Percentiles rank a stretch among this genome's conserved stretches.
phyloP scores from a whole-genome alignment of 352 stramenopile genomes.

The Globisporangium cylindrosporum region DNA sequence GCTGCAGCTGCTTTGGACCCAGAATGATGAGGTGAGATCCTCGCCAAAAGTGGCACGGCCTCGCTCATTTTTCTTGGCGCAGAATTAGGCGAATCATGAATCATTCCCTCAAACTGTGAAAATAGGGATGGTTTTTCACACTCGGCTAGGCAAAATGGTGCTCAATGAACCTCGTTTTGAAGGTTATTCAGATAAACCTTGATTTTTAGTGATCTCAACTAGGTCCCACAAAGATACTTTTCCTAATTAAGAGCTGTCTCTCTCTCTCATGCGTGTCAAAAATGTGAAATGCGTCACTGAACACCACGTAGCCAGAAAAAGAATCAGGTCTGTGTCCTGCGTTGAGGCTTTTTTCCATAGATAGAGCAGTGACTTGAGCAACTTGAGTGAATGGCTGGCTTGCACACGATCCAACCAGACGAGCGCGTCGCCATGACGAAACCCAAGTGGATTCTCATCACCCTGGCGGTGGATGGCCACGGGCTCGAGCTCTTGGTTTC shows the following conservation, averaged over 20 bases:
- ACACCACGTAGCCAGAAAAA: not conserved
- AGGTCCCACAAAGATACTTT: not conserved
- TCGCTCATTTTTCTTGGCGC: not conserved
- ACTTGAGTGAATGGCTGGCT: not conserved
- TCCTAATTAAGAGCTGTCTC: not conserved
- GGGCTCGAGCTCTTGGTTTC: too few relatives aligned
- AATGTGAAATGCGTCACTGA: not conserved
- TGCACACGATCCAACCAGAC: not conserved
- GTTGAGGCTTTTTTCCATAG: not conserved
- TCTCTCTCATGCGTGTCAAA: not conserved
- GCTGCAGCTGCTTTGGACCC: conserved; percentile 4
- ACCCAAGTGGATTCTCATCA: not conserved
- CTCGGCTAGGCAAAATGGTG: not conserved
- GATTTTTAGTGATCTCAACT: too few relatives aligned
- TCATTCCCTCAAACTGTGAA: not conserved
- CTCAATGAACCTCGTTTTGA: not conserved
- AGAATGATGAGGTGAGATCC: conserved; percentile 1
- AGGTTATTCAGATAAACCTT: not conserved
- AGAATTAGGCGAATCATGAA: not conserved
- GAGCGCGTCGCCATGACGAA: not conserved
- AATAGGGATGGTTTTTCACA: not conserved
- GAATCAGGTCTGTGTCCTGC: conserved; percentile 1
- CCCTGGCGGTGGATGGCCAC: too few relatives aligned
- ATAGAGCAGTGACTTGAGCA: too few relatives aligned
- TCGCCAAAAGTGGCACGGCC: not conserved